Base-by-base conservation (phyloP, 495 filamentous ascomycete genomes). In the Penicillium atrosanguineum region DNA sequence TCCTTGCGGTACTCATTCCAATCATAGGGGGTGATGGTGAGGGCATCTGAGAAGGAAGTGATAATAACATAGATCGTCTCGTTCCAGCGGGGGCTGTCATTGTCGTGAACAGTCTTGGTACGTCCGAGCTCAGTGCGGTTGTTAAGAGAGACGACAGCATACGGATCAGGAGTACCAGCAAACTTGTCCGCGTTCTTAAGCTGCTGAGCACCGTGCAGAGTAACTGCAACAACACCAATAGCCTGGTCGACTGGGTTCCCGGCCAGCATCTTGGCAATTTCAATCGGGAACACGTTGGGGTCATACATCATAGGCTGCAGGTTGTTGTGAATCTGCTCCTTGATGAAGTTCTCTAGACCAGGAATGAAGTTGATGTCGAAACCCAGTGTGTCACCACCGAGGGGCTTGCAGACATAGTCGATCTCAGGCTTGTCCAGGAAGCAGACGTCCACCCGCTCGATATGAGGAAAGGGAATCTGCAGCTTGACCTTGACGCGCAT, bases 361-460 rank as follows among this genome's bases (percentile, higher is more conserved):
- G 95, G 94, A 55, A 99, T 92, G 74, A 97, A 96, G 71, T 96
- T 96, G 75, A 99, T 96, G 67, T 99, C 94, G 67, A 99, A 96
- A 45, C 94, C 94, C 52, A 99, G 87, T 8, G 79, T 88, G 38
- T 97, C 95, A 54, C 95, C 95, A 56, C 95, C 94, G 42, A 99
- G 83, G 9, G 94, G 94, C 70, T 99, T 99, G 78, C 94, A 95
- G 46, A 90, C 91, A 65, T 97, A 99, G 64, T 97, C 94, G 60
- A 99, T 87, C 2, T 83, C 85, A 25, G 87, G 87, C 36, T 69
- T 75, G 14, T 78, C 83, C 45, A 96, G 69, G 78, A 97, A 97
- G 69, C 84, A 93, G 68, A 96, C 88, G 55, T 97, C 92, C 49
- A 96, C 80, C 52, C 86, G 89, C 56, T 97, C 90, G 37, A 98